Evolutionary conservation across 2,329 filamentous ascomycete species (phyloP), one percentile per base, ranked within the genome.

Genomic region (Arthroderma sp.): DNA sequence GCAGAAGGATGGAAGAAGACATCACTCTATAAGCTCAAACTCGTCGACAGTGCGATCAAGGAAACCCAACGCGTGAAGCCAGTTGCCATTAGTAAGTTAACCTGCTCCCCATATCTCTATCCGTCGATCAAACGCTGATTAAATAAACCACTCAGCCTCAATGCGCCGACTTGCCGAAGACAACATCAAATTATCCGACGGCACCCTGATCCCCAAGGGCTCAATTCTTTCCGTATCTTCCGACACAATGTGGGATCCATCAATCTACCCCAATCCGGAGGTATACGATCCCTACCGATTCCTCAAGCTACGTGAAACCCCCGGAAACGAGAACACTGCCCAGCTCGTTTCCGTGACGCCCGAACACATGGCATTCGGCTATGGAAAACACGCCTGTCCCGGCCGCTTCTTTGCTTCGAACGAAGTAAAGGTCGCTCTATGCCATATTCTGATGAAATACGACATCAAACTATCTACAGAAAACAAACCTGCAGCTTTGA

Each of bases 21-120:
- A 1, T 50, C 61, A 0, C 50, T 70, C 2, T 62, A 61, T 47
- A 61, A 64, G 38, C 51, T 70, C 36, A 62, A 61, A 47, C 52
- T 67, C 2, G 48, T 69, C 49, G 66, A 70, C 50, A 69, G 66
- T 43, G 58, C 62, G 0, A 51, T 69, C 44, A 68, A 68, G 41
- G 66, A 70, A 49, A 53, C 44, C 2, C 59, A 62, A 39, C 54
- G 66, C 2, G 30, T 61, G 29, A 59, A 59, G 36, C 58, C 59
- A 3, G 29, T 53, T 11, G 46, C 42, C 4, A 44, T 58, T 2
- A 42, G 53, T 55, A 42, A 43, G 42, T 32, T 36, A 6, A 34
- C 32, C 32, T 11, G 11, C 11, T 34, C 32, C 32, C 32, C 3
- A 11, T 2, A 22, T 22, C 15, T 22, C 15, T 22, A 22, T 22